These are phyloP conservation scores for Ailanthus altissimus DNA, from an alignment of 345 rosid species.

Conservation along the genomic window DNA sequence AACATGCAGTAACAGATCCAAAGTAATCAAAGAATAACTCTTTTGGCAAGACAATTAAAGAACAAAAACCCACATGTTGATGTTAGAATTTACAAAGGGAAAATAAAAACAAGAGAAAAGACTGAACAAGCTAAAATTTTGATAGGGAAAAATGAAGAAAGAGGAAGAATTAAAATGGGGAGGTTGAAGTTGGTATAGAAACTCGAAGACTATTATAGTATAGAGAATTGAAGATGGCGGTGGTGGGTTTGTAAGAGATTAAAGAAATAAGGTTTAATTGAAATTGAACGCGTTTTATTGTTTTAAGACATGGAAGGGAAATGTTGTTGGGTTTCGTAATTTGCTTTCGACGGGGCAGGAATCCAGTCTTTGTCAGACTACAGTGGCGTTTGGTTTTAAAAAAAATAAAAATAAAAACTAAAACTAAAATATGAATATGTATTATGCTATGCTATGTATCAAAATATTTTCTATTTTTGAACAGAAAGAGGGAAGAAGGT, in stretches of 20 bases:
- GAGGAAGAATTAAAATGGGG: conserved; percentile 21
- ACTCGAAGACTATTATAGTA: conserved; percentile 14
- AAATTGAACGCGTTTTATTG: neutral
- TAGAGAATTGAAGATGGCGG: conserved; percentile 18
- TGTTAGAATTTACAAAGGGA: neutral
- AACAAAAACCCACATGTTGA: conserved; percentile 31
- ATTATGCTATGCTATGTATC: too few species aligned
- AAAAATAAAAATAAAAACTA: neutral
- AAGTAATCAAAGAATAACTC: conserved; percentile 35
- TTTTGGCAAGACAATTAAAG: conserved; percentile 21
- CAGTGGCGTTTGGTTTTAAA: conserved; percentile 1
- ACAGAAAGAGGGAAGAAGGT: too few species aligned
- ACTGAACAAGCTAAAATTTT: conserved; percentile 12
- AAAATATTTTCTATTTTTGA: too few species aligned
- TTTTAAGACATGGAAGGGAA: neutral
- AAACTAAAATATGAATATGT: too few species aligned
- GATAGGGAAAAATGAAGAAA: conserved; percentile 14
- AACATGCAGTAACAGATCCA: conserved; percentile 40
- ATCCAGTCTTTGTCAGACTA: conserved; percentile 26
- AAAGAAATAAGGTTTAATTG: neutral
- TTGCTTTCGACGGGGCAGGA: conserved; percentile 15
- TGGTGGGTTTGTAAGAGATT: neutral
- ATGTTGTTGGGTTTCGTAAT: neutral
- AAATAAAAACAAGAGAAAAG: neutral
- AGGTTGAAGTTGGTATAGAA: conserved; percentile 35